Evolutionary conservation across 176 grass and related monocot genomes (phyloP), one percentile per base, ranked within the genome.

Genomic region (Phragmites australis): DNA sequence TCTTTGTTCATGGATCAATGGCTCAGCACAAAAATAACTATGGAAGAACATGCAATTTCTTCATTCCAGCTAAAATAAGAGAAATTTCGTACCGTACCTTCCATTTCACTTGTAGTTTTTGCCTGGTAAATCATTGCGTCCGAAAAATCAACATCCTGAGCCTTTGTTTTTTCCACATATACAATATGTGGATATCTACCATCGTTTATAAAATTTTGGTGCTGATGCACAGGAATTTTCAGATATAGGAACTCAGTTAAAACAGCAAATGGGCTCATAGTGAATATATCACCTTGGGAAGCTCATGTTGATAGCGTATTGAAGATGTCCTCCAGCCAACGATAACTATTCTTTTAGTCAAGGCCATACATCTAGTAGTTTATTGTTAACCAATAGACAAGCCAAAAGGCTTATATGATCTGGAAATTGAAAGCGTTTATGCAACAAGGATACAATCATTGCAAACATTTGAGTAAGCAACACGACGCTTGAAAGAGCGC

Each of bases 271-370:
- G 62, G 9, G 12, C 31, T 30, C 34, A 73, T 47, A 77, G 40
- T 47, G 45, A 76, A 80, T 79, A 58, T 6, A 84, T 74, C 88
- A 93, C 96, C 90, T 99, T 91, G 17, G 96, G 96, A 82, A 99
- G 90, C 75, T 93, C 96, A 69, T 91, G 37, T 69, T 86, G 90
- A 74, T 11, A 75, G 44, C 86, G 92, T 57, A 95, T 99, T 44
- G 96, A 99, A 68, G 96, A 95, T 85, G 96, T 91, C 62, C 79
- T 93, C 77, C 92, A 84, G 77, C 96, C 96, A 91, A 99, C 96
- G 52, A 95, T 52, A 58, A 84, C 96, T 99, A 87, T 83, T 78
- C 75, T 58, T 64, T 53, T 49, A 79, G 92, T 95, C 78, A 93
- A 98, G 92, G 75, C 17, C 8, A 54, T 22, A 47, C 18, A 11